Percentiles rank a stretch among this genome's conserved stretches.
phyloP scores from a whole-genome alignment of 1,139 yeast species.

The Pichia sp. region DNA sequence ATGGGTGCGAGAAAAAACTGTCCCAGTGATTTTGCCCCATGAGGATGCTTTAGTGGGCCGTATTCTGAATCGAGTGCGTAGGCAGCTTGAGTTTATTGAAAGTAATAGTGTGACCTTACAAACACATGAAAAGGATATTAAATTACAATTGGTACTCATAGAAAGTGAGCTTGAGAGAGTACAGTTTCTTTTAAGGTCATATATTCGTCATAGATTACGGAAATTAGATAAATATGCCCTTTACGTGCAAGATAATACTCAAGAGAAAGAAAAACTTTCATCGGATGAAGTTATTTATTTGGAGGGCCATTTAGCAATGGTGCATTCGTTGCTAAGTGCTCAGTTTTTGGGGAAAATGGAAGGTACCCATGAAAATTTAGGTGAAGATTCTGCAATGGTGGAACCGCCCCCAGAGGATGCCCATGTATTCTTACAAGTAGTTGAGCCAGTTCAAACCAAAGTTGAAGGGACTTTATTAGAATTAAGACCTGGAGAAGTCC shows the following conservation, averaged over 20 bases:
- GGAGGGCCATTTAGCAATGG: constrained; percentile 57
- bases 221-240: constrained; percentile 68
- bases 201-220: constrained; percentile 67
- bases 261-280: constrained; percentile 38
- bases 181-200: constrained; percentile 71
- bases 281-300: constrained; percentile 58
- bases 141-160: constrained; percentile 71
- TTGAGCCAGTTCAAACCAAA: too few relatives aligned
- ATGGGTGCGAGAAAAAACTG: constrained; percentile 80
- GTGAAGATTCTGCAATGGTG: constrained; percentile 69
- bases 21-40: constrained; percentile 78
- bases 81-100: constrained; percentile 70
- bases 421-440: too few relatives aligned
- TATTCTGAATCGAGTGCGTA: constrained; percentile 52
- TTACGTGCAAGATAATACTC: constrained; percentile 37
- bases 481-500: too few relatives aligned
- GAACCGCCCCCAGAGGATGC: constrained; percentile 47
- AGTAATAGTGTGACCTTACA: constrained; percentile 48
- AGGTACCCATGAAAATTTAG: constrained; percentile 57
- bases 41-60: constrained; percentile 53
- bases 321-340: constrained; percentile 59
- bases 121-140: constrained; percentile 55
- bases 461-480: too few relatives aligned
- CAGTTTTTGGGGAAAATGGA: constrained; percentile 63
- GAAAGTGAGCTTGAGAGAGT: constrained; percentile 90